phyloP scores from a whole-genome alignment of 257 asterid genomes.

The Ballota nigra region DNA sequence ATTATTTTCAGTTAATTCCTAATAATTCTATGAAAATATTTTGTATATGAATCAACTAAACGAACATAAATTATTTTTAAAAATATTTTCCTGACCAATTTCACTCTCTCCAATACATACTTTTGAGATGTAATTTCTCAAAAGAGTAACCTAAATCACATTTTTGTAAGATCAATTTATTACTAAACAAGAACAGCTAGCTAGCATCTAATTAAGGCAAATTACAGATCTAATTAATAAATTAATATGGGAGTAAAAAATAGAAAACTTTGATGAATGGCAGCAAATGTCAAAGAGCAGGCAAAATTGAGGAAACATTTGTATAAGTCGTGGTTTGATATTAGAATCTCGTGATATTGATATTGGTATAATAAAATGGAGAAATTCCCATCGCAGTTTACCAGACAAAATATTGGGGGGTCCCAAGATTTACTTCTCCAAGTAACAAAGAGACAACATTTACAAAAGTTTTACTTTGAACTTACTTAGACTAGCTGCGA shows the following conservation, averaged over 20 bases:
- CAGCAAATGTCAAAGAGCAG: conserved; percentile 43
- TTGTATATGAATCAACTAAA: not conserved
- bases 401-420: conserved; percentile 33
- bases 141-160: too few species aligned
- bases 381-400: conserved; percentile 26
- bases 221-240: too few species aligned
- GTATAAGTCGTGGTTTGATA: conserved; percentile 19
- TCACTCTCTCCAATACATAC: too few species aligned
- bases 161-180: too few species aligned
- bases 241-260: conserved; percentile 3
- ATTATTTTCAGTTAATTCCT: too few species aligned
- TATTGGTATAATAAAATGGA: conserved; percentile 25
- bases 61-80: not conserved
- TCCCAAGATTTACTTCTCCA: conserved; percentile 49
- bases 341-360: conserved; percentile 44
- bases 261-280: conserved; percentile 15
- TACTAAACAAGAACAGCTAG: too few species aligned
- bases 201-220: too few species aligned
- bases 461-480: conserved; percentile 61
- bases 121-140: too few species aligned
- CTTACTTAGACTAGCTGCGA: conserved; percentile 37
- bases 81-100: not conserved
- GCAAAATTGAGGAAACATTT: conserved; percentile 35
- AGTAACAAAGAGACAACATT: conserved; percentile 49
- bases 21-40: too few species aligned